Base-by-base conservation (phyloP, 306 rosid genomes). In the Lathyrus aphaca region DNA sequence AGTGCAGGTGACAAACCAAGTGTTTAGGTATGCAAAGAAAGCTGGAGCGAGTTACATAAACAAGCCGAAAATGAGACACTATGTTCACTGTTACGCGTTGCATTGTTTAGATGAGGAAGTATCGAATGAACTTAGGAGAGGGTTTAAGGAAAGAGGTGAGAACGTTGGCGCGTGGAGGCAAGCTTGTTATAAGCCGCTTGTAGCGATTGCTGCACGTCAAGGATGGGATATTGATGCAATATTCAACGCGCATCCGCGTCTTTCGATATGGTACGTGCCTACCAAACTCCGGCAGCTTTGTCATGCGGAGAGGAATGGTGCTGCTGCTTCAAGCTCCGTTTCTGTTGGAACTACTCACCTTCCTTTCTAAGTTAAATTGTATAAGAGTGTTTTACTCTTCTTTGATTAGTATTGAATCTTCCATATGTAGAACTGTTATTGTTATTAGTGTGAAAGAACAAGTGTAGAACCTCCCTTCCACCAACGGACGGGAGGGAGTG, bases 1-100 rank as follows among this genome's bases (percentile, higher is more conserved):
- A 18, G 3, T 65, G 78, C 69, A 90, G 97, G 96, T 90, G 74
- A 91, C 97, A 35, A 94, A 90, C 69, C 95, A 94, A 66, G 99
- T 91, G 53, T 91, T 88, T 55, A 84, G 95, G 87, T 88, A 72
- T 59, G 97, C 97, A 0, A 91, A 91, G 83, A 88, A 84, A 48
- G 95, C 89, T 10, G 99, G 99, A 19, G 97, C 97, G 1, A 91
- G 89, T 75, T 87, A 94, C 85, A 94, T 94, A 4, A 94, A 94
- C 90, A 94, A 94, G 87, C 98, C 98, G 0, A 94, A 94, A 68
- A 94, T 94, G 98, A 63, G 98, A n/a, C 98, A 94, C 81, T 94
- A 94, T 58, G 98, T 94, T 43, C 98, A 90, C 63, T 93, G 98
- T 77, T 90, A 90, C 16, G 98, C 98, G 0, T 73, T 94, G 60